phyloP scores from a whole-genome alignment of 1,284 basidiomycete genomes.

The Mycosarcoma maydis region DNA sequence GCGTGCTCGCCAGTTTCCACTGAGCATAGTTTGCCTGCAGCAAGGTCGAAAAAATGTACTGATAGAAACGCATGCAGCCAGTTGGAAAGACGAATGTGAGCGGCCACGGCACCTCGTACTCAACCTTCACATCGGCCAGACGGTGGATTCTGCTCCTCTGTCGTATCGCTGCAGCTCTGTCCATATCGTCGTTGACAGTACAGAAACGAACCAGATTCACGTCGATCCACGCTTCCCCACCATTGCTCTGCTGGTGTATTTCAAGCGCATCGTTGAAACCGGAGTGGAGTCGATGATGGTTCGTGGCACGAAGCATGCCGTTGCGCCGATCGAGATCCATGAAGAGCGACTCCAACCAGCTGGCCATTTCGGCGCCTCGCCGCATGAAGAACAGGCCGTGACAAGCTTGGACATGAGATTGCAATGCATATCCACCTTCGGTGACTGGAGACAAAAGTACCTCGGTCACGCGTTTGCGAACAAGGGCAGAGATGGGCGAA shows the following conservation, averaged over 20 bases:
- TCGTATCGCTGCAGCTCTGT: conserved; percentile 12
- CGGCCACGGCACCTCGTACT: conserved; percentile 50
- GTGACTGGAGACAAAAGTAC: conserved; percentile 17
- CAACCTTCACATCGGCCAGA: conserved; percentile 25
- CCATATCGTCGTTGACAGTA: conserved; percentile 11
- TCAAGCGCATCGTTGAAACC: conserved; percentile 33
- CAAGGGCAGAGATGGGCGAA: conserved; percentile 31
- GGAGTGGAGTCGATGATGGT: conserved; percentile 28
- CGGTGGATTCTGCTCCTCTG: conserved; percentile 21
- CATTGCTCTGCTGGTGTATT: conserved; percentile 4
- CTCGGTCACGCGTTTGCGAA: conserved; percentile 40
- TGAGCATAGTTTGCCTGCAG: conserved; percentile 36
- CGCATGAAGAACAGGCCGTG: conserved; percentile 47
- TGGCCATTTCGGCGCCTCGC: conserved; percentile 37
- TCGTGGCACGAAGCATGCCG: conserved; percentile 13
- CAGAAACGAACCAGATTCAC: conserved; percentile 27
- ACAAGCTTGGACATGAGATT: conserved; percentile 25
- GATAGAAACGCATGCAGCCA: conserved; percentile 29
- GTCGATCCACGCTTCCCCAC: conserved; percentile 32
- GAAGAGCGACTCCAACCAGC: conserved; percentile 40
- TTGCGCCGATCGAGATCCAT: conserved; percentile 24
- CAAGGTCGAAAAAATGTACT: conserved; percentile 30
- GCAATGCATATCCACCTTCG: conserved; percentile 38
- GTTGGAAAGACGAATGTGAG: conserved; percentile 27
- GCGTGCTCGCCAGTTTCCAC: conserved; percentile 24